Conservation (phyloP, 306 rosid genomes). For the Inga oerstediana region DNA sequence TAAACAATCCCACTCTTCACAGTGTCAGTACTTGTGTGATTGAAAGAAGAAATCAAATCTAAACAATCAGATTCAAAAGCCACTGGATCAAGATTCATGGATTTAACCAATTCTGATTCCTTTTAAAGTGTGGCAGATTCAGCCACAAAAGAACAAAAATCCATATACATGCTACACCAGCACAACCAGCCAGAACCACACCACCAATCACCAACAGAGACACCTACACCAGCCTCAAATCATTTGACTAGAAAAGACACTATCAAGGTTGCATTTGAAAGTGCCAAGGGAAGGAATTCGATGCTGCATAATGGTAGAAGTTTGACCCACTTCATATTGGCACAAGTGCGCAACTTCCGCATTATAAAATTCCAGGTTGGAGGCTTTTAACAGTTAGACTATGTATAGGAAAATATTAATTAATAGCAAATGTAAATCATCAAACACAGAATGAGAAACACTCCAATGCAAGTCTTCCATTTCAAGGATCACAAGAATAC, state of each 20-base stretch:
- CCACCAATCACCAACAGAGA: background rate
- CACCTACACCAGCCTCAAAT: background rate
- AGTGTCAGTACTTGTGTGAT: background rate
- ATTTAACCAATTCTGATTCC: background rate
- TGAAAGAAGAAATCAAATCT: background rate
- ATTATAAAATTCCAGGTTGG: background rate
- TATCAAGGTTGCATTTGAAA: background rate
- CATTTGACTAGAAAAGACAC: background rate
- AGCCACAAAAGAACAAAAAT: background rate
- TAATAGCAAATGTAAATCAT: background rate
- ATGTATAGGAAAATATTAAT: background rate
- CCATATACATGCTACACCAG: background rate
- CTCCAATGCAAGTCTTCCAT: conserved; percentile 4
- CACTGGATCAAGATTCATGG: background rate
- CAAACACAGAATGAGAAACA: background rate
- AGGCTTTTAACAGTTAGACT: background rate
- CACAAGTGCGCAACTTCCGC: background rate
- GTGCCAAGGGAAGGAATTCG: background rate
- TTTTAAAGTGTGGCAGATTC: background rate
- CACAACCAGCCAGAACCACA: background rate
- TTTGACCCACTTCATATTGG: background rate
- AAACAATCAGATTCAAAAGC: background rate
- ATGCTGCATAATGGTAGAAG: background rate
- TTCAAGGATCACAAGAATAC: conserved; percentile 3
- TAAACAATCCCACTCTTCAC: background rate